Conservation (phyloP, 768 basidiomycete species). For the Xanthoconium stramineum region DNA sequence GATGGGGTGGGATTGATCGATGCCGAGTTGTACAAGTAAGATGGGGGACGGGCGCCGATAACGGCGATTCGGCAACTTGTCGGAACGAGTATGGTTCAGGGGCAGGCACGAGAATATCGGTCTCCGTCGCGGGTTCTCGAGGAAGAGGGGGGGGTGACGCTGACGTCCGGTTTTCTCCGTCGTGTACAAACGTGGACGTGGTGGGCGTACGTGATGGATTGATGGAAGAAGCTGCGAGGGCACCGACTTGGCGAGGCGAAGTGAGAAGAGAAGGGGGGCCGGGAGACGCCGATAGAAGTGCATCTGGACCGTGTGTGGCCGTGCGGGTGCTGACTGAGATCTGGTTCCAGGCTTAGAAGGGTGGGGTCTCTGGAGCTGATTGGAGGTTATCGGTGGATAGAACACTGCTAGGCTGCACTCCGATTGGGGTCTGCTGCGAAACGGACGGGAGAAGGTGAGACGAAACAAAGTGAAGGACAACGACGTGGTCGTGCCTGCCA, state of each 20-base stretch:
- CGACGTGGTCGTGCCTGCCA: too few relatives aligned
- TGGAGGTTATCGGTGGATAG: neutral
- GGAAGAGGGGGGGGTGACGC: neutral
- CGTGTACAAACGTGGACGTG: too few relatives aligned
- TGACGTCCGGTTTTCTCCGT: neutral
- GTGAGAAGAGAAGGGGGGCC: neutral
- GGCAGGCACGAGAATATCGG: neutral
- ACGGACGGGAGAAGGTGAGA: too few relatives aligned
- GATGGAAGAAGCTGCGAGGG: too few relatives aligned
- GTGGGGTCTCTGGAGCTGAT: neutral
- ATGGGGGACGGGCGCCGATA: neutral
- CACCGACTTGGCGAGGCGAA: neutral
- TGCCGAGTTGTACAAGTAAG: neutral
- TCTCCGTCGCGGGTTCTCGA: neutral
- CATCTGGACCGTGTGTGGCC: neutral
- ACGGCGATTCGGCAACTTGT: neutral
- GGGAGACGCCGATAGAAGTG: conserved; percentile 11
- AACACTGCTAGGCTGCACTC: too few relatives aligned
- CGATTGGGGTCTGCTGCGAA: too few relatives aligned
- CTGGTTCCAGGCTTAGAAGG: neutral
- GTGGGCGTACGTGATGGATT: too few relatives aligned
- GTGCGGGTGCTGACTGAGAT: neutral
- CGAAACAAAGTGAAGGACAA: too few relatives aligned
- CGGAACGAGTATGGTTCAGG: neutral
- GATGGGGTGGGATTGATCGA: neutral